A percentile compares a stretch with the other conserved stretches of the same genome.
Conservation (phyloP, 192 early-diverging fungal species). For the Backusella australiensis region DNA sequence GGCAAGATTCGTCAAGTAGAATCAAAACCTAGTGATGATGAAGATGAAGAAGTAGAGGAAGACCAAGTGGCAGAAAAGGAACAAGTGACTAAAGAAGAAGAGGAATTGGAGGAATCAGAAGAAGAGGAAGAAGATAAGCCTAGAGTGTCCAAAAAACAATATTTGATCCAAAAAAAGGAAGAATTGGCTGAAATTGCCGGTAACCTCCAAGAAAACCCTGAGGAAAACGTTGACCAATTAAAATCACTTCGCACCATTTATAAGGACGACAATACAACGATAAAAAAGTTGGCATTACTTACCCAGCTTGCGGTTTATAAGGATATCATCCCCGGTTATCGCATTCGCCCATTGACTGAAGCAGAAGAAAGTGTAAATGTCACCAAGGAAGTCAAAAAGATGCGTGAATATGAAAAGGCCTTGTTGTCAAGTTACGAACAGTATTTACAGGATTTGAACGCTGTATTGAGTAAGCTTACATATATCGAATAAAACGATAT, state of each 20-base stretch:
- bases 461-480: conserved; percentile 23
- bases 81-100: conserved; percentile 19
- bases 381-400: conserved; percentile 86
- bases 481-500: neutral
- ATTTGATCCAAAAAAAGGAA: conserved; percentile 67
- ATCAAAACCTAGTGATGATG: conserved; percentile 34
- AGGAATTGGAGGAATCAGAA: conserved; percentile 20
- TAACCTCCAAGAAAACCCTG: conserved; percentile 78
- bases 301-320: conserved; percentile 92
- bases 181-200: conserved; percentile 80
- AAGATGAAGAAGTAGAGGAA: conserved; percentile 27
- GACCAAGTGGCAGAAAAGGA: conserved; percentile 22
- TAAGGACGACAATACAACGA: conserved; percentile 56
- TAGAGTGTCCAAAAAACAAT: conserved; percentile 53
- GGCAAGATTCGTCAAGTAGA: conserved; percentile 52
- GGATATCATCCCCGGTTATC: conserved; percentile 94
- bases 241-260: conserved; percentile 67
- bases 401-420: conserved; percentile 83
- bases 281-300: conserved; percentile 76
- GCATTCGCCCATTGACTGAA: conserved; percentile 85
- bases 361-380: conserved; percentile 75
- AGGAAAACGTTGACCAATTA: conserved; percentile 65
- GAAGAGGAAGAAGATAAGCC: conserved; percentile 34
- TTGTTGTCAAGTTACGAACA: conserved; percentile 81
- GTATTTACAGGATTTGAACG: conserved; percentile 78